Conservation (phyloP, 2,329 filamentous ascomycete genomes). For the Lomentospora prolificans region DNA sequence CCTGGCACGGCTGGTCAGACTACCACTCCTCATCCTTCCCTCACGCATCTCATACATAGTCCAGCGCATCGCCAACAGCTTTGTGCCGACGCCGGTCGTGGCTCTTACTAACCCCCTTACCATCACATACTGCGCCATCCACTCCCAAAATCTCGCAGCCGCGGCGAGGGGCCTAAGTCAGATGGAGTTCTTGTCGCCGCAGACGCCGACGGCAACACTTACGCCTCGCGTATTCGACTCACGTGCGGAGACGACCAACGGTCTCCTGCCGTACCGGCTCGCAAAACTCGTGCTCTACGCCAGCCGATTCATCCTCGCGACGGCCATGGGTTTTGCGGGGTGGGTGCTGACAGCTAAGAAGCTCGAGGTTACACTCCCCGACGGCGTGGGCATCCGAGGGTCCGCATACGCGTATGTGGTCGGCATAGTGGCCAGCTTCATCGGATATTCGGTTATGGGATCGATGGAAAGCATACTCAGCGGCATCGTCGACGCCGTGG, state of each 20-base stretch:
- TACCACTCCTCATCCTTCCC: constrained; percentile 78
- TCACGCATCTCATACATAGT: constrained; percentile 55
- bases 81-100: constrained; percentile 77
- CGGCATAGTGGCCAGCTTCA: constrained; percentile 82
- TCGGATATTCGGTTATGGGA: constrained; percentile 87
- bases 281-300: constrained; percentile 88
- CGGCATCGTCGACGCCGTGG: constrained; percentile 76
- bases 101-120: constrained; percentile 85
- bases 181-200: constrained; percentile 68
- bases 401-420: constrained; percentile 93
- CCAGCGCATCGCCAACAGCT: constrained; percentile 63
- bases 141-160: constrained; percentile 70
- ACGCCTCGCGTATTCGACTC: constrained; percentile 43
- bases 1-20: constrained; percentile 66
- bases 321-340: constrained; percentile 84
- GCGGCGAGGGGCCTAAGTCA: constrained; percentile 73
- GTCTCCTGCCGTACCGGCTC: constrained; percentile 77
- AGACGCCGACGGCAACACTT: constrained; percentile 63
- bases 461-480: constrained; percentile 84
- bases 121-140: constrained; percentile 87
- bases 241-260: constrained; percentile 31
- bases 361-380: constrained; percentile 51
- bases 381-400: constrained; percentile 51
- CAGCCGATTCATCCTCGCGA: constrained; percentile 82
- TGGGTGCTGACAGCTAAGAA: constrained; percentile 89